Percentiles rank a stretch among this genome's conserved stretches.
Conservation (phyloP, 2,329 filamentous ascomycete genomes). For the Nakataea oryzae region DNA sequence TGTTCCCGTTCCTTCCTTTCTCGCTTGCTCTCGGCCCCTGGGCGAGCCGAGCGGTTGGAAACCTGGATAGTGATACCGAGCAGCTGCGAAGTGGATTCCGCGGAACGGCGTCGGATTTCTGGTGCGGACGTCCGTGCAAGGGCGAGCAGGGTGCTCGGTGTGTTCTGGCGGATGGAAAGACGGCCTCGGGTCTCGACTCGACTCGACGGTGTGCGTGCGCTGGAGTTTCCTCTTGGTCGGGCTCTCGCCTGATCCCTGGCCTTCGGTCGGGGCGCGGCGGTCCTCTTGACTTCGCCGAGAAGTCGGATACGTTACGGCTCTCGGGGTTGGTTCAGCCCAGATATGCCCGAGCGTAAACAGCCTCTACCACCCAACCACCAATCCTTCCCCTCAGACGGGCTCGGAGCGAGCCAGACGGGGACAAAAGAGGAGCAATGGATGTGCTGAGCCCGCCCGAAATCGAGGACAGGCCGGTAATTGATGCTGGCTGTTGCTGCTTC, state of each 20-base stretch:
- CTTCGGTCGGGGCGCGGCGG: neutral
- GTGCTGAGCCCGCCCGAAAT: conserved; percentile 13
- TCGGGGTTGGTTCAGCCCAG: neutral
- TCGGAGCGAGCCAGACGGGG: conserved; percentile 17
- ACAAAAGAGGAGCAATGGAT: conserved; percentile 29
- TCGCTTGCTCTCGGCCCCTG: neutral
- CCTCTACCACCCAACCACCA: neutral
- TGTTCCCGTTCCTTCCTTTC: neutral
- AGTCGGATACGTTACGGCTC: neutral
- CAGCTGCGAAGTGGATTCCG: neutral
- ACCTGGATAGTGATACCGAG: neutral
- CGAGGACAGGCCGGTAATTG: conserved; percentile 18
- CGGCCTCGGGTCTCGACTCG: neutral
- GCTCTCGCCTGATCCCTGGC: neutral
- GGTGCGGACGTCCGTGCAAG: no score
- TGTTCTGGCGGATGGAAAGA: neutral
- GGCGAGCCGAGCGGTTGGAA: neutral
- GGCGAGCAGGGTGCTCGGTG: neutral
- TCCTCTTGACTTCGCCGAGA: neutral
- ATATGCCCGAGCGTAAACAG: neutral
- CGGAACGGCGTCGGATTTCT: neutral
- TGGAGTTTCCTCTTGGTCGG: neutral
- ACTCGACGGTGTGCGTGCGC: neutral
- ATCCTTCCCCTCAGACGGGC: neutral
- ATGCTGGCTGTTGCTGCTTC: conserved; percentile 14